phyloP scores from a whole-genome alignment of 2,329 filamentous ascomycete genomes.

The Fusarium albidum region DNA sequence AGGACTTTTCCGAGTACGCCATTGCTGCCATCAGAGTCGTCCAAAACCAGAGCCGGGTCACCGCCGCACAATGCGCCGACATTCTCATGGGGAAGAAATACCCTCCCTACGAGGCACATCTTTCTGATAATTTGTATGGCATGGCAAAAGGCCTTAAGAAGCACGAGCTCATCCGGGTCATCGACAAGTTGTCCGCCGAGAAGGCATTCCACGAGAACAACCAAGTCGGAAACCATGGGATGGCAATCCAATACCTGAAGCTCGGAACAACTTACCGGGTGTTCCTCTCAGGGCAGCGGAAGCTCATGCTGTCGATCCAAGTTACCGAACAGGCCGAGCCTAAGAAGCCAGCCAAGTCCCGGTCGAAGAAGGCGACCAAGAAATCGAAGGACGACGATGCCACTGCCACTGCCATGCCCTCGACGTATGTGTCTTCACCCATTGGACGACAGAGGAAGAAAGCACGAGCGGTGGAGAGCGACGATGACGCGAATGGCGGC shows the following conservation, averaged over 20 bases:
- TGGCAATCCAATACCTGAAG: constrained; percentile 77
- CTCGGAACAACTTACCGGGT: constrained; percentile 51
- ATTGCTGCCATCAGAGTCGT: constrained; percentile 75
- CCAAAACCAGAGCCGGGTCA: constrained; percentile 67
- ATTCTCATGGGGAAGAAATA: constrained; percentile 77
- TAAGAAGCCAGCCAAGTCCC: constrained; percentile 43
- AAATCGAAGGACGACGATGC: constrained; percentile 47
- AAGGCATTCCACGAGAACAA: constrained; percentile 78
- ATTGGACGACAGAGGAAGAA: constrained; percentile 47
- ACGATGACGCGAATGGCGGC: constrained; percentile 50
- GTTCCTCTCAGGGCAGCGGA: constrained; percentile 55
- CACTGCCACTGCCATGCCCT: constrained; percentile 53
- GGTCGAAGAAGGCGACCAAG: constrained; percentile 47
- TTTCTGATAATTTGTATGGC: constrained; percentile 70
- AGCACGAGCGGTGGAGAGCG: constrained; percentile 37
- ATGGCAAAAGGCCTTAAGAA: constrained; percentile 74
- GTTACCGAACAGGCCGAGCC: constrained; percentile 45
- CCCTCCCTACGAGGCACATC: constrained; percentile 62
- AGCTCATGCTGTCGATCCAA: constrained; percentile 55
- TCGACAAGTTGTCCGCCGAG: constrained; percentile 77
- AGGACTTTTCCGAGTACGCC: constrained; percentile 82
- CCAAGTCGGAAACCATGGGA: constrained; percentile 58
- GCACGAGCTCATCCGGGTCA: constrained; percentile 83
- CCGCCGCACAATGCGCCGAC: constrained; percentile 83
- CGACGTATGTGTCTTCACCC: constrained; percentile 62